A percentile compares a stretch with the other conserved stretches of the same genome.
Evolutionary conservation across 2,329 filamentous ascomycete species (phyloP).

Genomic region (Neopestalotiopsis sp.): DNA sequence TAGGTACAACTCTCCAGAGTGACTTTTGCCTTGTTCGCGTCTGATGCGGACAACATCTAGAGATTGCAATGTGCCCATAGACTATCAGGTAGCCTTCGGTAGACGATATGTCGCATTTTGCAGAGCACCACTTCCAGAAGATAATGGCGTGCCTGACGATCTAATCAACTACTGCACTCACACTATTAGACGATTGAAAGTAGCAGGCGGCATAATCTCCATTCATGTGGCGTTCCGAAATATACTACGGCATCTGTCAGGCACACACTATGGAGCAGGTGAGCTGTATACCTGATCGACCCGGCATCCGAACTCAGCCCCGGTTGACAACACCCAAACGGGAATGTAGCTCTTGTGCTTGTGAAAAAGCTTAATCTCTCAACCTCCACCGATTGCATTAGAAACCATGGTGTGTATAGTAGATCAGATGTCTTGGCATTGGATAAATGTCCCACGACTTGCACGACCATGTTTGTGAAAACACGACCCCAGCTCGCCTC

Average conservation of each 20-base stretch:
- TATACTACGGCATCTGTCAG: background rate
- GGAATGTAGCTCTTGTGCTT: slow-evolving; percentile 1
- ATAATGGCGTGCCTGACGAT: background rate
- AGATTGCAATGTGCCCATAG: background rate
- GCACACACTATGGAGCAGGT: background rate
- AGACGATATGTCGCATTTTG: background rate
- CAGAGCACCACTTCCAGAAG: no score
- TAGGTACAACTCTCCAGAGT: background rate
- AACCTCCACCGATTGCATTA: background rate
- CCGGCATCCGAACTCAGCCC: background rate
- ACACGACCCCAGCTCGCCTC: background rate
- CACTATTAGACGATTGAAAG: background rate
- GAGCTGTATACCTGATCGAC: background rate
- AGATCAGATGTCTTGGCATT: slow-evolving; percentile 4
- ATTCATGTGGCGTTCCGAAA: background rate
- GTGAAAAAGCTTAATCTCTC: background rate
- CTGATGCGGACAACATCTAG: background rate
- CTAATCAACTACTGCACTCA: no score
- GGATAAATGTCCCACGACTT: background rate
- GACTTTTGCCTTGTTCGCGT: background rate
- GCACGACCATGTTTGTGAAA: background rate
- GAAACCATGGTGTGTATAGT: background rate
- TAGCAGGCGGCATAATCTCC: background rate
- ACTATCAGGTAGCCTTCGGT: background rate
- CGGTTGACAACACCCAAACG: background rate